Base-by-base conservation (phyloP, 352 stramenopile species). In the Phytopythium helicoides region DNA sequence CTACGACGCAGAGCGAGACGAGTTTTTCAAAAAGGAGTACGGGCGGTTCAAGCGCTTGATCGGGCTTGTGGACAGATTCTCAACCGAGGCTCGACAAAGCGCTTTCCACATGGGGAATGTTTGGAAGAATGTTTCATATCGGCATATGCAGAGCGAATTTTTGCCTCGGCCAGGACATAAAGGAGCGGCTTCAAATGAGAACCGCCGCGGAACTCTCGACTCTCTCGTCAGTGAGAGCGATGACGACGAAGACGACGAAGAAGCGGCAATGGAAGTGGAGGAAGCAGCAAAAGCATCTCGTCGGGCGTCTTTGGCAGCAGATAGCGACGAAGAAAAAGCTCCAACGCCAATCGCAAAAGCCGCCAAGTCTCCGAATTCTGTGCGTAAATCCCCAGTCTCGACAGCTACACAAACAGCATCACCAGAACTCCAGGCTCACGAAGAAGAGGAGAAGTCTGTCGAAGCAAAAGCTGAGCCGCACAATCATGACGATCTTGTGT, bases 41-140 rank as follows among this genome's bases (percentile, higher is more conserved):
- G 79, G 79, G n/a, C 76, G 84, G 0, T 92, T 84, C 59, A 90
- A 94, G 56, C 70, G 54, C 7, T 54, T 94, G 34, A 50, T 86
- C 40, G 51, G 59, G 4, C 25, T 87, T 3, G 81, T 92, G 6
- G 81, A 92, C 46, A 76, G 65, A 10, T 90, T 94, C 28, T 75
- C 71, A 8, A 79, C 71, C 8, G 73, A 90, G 10, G 68, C 71
- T 15, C 68, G 77, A 4, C 54, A 71, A 52, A 58, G 67, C 6
- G 36, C 37, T 3, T 18, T 44, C 1, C 64, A 31, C 18, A 80
- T 91, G 62, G 53, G 66, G 11, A 92, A 92, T 48, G 64, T 83
- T 16, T 94, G 82, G 82, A 87, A 82, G 38, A 73, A 58, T 41
- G 72, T 89, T 33, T 69, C 66, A 1, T 40, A 57, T 15, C 63